Evolutionary conservation across 2,329 filamentous ascomycete genomes (phyloP).

Genomic region (Cladosporium oxysporum): DNA sequence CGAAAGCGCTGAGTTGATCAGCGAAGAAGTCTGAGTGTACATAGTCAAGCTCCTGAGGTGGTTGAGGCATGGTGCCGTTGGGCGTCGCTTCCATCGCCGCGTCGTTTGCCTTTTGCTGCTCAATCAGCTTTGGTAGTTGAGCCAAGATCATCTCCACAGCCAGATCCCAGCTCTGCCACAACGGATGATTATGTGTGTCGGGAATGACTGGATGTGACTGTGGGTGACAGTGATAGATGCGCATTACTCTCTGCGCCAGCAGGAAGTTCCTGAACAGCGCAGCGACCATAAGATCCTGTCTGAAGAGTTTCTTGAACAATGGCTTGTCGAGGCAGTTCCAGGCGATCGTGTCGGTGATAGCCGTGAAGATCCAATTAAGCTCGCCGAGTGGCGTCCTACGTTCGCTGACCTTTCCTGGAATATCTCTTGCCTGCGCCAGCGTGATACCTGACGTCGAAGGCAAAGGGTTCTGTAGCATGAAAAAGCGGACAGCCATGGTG

Average conservation of each 20-base stretch:
- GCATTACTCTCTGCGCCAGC: constrained; percentile 92
- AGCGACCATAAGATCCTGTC: constrained; percentile 98
- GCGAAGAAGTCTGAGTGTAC: constrained; percentile 95
- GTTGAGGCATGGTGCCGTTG: constrained; percentile 23
- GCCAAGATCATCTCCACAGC: constrained; percentile 93
- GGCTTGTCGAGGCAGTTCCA: constrained; percentile 93
- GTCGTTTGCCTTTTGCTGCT: constrained; percentile 68
- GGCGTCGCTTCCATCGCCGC: constrained; percentile 27
- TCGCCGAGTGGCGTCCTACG: constrained; percentile 91
- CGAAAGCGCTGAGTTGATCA: constrained; percentile 94
- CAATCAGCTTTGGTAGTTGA: constrained; percentile 80
- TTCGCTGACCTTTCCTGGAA: constrained; percentile 90
- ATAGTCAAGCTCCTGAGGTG: constrained; percentile 73
- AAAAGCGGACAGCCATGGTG: constrained; percentile 95
- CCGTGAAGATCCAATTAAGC: constrained; percentile 98
- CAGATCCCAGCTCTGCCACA: constrained; percentile 98
- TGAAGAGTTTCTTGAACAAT: constrained; percentile 93
- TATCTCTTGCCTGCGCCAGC: constrained; percentile 80
- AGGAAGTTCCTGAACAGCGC: constrained; percentile 96
- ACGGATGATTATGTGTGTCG: constrained; percentile 87
- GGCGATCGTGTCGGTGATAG: constrained; percentile 97
- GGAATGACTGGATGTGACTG: constrained; percentile 90
- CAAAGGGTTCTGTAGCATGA: constrained; percentile 87
- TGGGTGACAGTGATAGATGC: constrained; percentile 91
- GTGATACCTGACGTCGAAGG: constrained; percentile 60